Percentiles rank a stretch among this genome's conserved stretches.
phyloP scores from a whole-genome alignment of 371 early-diverging fungal genomes.

The Dipsacomyces acuminosporus region DNA sequence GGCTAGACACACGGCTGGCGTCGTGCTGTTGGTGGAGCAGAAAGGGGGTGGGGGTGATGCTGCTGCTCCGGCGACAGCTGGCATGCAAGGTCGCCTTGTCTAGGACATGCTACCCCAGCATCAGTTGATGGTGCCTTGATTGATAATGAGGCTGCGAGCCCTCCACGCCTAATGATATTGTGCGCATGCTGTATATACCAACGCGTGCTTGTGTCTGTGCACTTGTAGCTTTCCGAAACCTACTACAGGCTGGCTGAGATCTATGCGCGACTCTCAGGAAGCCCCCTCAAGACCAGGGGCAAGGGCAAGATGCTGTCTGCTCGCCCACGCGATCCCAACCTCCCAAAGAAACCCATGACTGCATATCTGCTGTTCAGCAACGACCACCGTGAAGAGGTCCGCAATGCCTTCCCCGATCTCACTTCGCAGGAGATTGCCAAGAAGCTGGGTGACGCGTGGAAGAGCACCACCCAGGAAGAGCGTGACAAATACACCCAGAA shows the following conservation, averaged over 20 bases:
- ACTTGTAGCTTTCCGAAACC: slow-evolving; percentile 25
- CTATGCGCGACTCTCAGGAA: slow-evolving; percentile 14
- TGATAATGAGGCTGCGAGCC: too few relatives aligned
- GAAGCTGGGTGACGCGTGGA: slow-evolving; percentile 34
- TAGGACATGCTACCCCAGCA: too few relatives aligned
- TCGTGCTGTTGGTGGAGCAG: too few relatives aligned
- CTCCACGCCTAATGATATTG: too few relatives aligned
- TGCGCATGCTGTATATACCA: too few relatives aligned
- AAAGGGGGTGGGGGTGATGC: too few relatives aligned
- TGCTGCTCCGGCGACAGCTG: too few relatives aligned
- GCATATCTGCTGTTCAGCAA: slow-evolving; percentile 34
- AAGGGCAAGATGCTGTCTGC: too few relatives aligned
- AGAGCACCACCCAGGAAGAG: neutral
- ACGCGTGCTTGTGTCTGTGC: too few relatives aligned
- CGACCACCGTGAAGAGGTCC: slow-evolving; percentile 20
- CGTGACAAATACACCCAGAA: slow-evolving; percentile 12
- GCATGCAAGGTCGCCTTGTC: too few relatives aligned
- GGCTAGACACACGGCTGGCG: too few relatives aligned
- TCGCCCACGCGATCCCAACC: slow-evolving; percentile 26
- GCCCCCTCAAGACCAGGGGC: neutral
- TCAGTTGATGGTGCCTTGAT: too few relatives aligned
- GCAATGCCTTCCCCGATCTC: slow-evolving; percentile 5
- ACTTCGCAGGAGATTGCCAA: slow-evolving; percentile 21
- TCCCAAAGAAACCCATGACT: slow-evolving; percentile 34
- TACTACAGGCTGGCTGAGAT: slow-evolving; percentile 13